Base-by-base conservation (phyloP, 169 alveolate species). In the Plasmodium ovale region DNA sequence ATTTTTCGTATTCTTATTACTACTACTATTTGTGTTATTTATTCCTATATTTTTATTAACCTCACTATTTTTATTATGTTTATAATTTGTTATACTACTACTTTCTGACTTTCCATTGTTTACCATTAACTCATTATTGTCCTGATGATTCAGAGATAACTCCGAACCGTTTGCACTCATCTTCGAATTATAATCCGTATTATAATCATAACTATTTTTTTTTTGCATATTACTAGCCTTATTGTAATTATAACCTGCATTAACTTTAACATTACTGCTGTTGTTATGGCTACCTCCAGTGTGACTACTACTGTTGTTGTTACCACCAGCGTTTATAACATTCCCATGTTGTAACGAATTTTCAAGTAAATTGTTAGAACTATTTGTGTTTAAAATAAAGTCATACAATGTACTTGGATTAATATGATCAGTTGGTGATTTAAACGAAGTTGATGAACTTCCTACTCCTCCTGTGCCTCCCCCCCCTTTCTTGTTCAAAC, bases 381-480 rank as follows among this genome's bases (percentile, higher is more conserved):
- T 77, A 60, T 77, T 77, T 9, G 88, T 77, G 25, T 51, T 77
- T 56, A 77, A 42, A 27, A 77, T 77, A 77, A 77, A 77, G 49
- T 77, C 88, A 37, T 77, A 77, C 39, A 77, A 62, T 5, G 88
- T 31, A 35, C 68, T 77, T 10, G 88, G 74, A 23, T 49, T 54
- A 39, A 77, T 77, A 62, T 77, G 74, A 33, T 77, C 74, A 2
- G 21, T 14, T 10, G 62, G 14, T 19, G 16, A 42, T 27, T 67
- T 67, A 67, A 42, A 67, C 3, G 71, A 27, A n/a, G n/a, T n/a
- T 16, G 19, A 16, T 54, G 35, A 23, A n/a, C 14, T 1, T 39
- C 5, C 51, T 39, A 39, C 51, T 19, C 64, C 64, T 19, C 21
- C 62, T 0, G 25, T 23, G 3, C 23, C 64, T n/a, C 23, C 39